These are phyloP conservation scores for Penicillium capsulatum DNA, from an alignment of 2,329 filamentous ascomycete genomes.

Conservation along the genomic window DNA sequence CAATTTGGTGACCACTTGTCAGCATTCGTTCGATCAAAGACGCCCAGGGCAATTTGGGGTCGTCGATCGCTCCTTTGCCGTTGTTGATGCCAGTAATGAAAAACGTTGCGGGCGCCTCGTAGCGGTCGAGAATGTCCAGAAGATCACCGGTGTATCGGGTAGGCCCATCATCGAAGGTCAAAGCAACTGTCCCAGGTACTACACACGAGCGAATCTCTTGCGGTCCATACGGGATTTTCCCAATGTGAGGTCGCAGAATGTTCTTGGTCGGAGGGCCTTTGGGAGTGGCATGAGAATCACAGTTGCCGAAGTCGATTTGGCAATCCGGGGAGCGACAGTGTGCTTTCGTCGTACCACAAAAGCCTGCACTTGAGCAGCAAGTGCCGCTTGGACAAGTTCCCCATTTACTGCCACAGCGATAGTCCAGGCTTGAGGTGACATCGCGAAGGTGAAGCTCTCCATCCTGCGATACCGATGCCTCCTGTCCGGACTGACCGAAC, in stretches of 20 bases:
- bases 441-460: slow-evolving; percentile 9
- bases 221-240: slow-evolving; percentile 36
- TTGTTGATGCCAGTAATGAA: slow-evolving; percentile 56
- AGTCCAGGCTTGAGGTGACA: slow-evolving; percentile 14
- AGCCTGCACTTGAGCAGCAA: slow-evolving; percentile 41
- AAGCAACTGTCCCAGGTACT: slow-evolving; percentile 56
- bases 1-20: slow-evolving; percentile 48
- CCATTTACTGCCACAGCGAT: slow-evolving; percentile 33
- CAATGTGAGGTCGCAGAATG: slow-evolving; percentile 35
- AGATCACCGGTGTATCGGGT: slow-evolving; percentile 59
- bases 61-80: slow-evolving; percentile 44
- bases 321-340: slow-evolving; percentile 43
- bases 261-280: slow-evolving; percentile 33
- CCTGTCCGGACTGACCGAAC: too few relatives aligned
- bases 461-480: slow-evolving; percentile 3
- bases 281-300: slow-evolving; percentile 36
- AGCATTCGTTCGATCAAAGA: slow-evolving; percentile 41
- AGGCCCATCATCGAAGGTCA: slow-evolving; percentile 66
- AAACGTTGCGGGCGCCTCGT: slow-evolving; percentile 63
- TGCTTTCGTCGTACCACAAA: slow-evolving; percentile 34
- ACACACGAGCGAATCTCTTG: slow-evolving; percentile 37
- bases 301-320: slow-evolving; percentile 37
- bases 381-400: slow-evolving; percentile 34
- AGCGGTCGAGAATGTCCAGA: slow-evolving; percentile 57
- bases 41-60: slow-evolving; percentile 38